Base-by-base conservation (phyloP, 345 rosid species). In the Raphanus raphanistrum region DNA sequence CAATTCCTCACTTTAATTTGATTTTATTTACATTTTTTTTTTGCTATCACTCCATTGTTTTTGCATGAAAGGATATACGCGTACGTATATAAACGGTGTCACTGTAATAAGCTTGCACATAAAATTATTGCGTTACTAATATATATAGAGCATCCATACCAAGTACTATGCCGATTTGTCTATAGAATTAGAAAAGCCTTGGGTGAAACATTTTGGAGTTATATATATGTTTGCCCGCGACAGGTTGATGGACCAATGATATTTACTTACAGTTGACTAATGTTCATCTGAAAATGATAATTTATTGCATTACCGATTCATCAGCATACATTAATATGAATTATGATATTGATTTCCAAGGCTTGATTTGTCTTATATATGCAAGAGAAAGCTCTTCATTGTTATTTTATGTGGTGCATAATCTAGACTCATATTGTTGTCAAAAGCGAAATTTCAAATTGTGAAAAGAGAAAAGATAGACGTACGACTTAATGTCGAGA, bases 341-440 rank as follows among this genome's bases (percentile, higher is more conserved):
- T 29, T 29, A 61, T 16, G n/a, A 29, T 41, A 68, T n/a, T 10
- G 25, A 15, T 2, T 59, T 26, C 63, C 0, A 6, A 57, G n/a
- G 35, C 48, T 59, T 36, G 36, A 13, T 76, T 43, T 68, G 21
- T 61, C 36, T 70, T 76, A 62, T 63, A 35, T 33, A 52, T 26
- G 16, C 21, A 32, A 32, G 9, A 62, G 74, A 70, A 69, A 69
- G 33, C 10, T 70, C 50, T 64, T 57, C 35, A 70, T 41, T 17
- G 41, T 38, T 17, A 28, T 54, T 38, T 64, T 5, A 31, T 64
- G 41, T 25, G 29, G 33, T 57, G 21, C 8, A 75, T 63, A 63
- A 28, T 77, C 27, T 63, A 21, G 43, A 76, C 15, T 70, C 57
- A 13, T 35, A 69, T 25, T 52, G 70, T 69, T 61, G 36, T 69